Conservation (phyloP, 305 asterid species). For the Solanum hybrid region DNA sequence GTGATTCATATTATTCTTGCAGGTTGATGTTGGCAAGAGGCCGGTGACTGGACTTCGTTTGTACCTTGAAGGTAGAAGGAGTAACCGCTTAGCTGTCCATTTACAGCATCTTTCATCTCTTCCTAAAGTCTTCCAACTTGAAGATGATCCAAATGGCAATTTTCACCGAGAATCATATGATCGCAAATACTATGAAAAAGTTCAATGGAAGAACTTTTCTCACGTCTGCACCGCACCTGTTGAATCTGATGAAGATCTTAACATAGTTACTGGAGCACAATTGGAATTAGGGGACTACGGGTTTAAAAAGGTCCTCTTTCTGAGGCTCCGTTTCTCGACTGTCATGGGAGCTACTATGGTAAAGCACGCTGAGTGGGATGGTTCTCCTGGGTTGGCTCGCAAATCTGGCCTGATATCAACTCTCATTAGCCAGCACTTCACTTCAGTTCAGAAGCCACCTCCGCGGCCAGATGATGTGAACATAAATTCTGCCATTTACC, state of each 20-base stretch:
- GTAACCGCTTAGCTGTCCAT: conserved; percentile 91
- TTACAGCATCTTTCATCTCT: conserved; percentile 91
- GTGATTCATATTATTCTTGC: conserved; percentile 12
- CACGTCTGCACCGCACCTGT: conserved; percentile 94
- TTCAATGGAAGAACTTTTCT: conserved; percentile 94
- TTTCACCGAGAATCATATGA: conserved; percentile 52
- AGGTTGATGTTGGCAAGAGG: conserved; percentile 94
- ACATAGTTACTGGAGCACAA: conserved; percentile 83
- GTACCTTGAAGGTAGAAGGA: conserved; percentile 87
- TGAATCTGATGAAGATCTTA: conserved; percentile 75
- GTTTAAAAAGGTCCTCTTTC: conserved; percentile 71
- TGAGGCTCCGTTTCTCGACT: conserved; percentile 59
- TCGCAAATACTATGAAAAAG: conserved; percentile 72
- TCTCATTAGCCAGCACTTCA: conserved; percentile 78
- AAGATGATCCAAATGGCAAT: conserved; percentile 55
- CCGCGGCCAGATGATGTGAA: conserved; percentile 88
- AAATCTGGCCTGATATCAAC: conserved; percentile 94
- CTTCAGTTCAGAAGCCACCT: conserved; percentile 65
- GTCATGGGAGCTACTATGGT: conserved; percentile 63
- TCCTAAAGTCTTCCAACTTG: conserved; percentile 70
- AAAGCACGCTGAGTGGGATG: conserved; percentile 91
- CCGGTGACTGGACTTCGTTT: conserved; percentile 89
- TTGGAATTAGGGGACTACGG: conserved; percentile 69
- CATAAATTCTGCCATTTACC: conserved; percentile 87
- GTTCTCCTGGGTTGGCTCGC: conserved; percentile 85